Conservation (phyloP, 73 alveolate genomes). For the Paramecium caudatum region DNA sequence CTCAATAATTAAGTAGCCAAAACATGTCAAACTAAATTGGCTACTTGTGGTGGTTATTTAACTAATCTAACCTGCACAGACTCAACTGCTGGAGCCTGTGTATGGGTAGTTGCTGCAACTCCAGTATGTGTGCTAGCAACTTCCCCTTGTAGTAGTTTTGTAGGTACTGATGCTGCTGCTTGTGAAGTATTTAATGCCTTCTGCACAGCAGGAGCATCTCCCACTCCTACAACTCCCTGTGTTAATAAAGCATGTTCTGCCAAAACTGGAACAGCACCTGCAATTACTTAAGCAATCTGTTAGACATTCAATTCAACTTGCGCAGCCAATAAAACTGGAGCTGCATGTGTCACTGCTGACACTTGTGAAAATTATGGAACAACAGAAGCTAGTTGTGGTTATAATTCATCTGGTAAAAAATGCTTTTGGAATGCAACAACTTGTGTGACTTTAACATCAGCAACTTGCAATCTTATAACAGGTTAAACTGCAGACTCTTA, state of each 20-base stretch:
- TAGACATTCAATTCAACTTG: background rate
- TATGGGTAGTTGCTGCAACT: too few species aligned
- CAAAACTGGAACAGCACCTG: background rate
- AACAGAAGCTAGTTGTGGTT: background rate
- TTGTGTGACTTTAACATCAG: background rate
- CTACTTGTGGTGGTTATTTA: too few species aligned
- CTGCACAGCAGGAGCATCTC: background rate
- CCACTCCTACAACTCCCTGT: background rate
- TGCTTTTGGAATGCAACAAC: conserved; percentile 18
- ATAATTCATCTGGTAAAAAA: background rate
- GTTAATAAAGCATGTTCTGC: background rate
- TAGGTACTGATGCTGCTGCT: background rate
- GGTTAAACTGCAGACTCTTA: background rate
- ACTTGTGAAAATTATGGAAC: background rate
- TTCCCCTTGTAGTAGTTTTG: background rate
- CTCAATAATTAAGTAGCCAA: too few species aligned
- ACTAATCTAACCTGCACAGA: background rate
- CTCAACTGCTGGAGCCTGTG: background rate
- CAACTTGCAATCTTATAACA: background rate
- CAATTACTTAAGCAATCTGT: background rate
- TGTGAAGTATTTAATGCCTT: background rate
- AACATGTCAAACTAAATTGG: too few species aligned
- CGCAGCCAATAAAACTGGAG: background rate
- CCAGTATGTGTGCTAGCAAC: too few species aligned
- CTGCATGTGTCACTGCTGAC: background rate